Evolutionary conservation across 805 yeast species (phyloP).

Genomic region (Metschnikowia sp.): DNA sequence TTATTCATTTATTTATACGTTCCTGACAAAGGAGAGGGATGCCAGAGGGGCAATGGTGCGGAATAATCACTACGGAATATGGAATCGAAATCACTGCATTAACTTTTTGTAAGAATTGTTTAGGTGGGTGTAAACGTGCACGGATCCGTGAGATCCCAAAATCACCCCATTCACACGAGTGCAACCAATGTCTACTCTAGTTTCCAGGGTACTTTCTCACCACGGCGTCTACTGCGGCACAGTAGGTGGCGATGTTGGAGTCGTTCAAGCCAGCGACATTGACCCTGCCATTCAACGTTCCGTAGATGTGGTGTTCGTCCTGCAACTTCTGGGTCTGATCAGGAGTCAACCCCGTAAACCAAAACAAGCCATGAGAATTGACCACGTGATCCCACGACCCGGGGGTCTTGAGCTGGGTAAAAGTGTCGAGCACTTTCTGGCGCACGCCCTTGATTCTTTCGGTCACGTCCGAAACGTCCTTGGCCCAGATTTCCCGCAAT

Average conservation of each 20-base stretch:
- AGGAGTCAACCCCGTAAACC: constrained; percentile 40
- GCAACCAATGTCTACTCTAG: background rate
- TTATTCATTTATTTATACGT: too few species aligned
- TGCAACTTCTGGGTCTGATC: constrained; percentile 32
- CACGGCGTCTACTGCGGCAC: constrained; percentile 34
- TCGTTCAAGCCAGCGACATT: constrained; percentile 44
- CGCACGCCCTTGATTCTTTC: constrained; percentile 32
- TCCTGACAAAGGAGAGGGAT: too few species aligned
- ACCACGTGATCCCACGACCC: constrained; percentile 41
- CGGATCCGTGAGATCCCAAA: too few species aligned
- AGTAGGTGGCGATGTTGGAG: constrained; percentile 36
- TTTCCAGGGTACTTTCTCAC: constrained; percentile 25
- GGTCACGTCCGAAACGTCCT: constrained; percentile 31
- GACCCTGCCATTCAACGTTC: constrained; percentile 39
- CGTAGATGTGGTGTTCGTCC: constrained; percentile 36
- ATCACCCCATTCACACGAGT: too few species aligned
- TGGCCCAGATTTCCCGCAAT: constrained; percentile 29
- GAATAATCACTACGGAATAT: too few species aligned
- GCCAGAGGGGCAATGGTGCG: too few species aligned
- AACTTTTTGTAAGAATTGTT: too few species aligned
- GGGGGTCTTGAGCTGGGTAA: constrained; percentile 37
- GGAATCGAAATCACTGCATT: too few species aligned
- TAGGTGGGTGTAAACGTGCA: too few species aligned
- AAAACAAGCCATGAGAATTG: constrained; percentile 41
- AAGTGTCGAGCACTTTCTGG: constrained; percentile 24